Evolutionary conservation across 1,284 basidiomycete species (phyloP).

Genomic region (Exsudoporus floridanus): DNA sequence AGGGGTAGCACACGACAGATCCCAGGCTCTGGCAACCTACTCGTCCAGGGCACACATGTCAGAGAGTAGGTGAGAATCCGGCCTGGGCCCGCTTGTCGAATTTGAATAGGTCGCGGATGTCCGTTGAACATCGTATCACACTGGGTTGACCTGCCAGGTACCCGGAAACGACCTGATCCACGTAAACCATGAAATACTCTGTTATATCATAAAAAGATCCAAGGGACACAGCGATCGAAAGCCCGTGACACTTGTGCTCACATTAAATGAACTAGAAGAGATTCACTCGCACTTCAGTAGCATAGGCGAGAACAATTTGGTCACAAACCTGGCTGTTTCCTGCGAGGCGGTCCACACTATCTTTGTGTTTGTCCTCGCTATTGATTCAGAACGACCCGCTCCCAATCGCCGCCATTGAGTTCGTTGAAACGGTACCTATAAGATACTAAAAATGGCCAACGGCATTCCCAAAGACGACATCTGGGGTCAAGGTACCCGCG

Average conservation of each 20-base stretch:
- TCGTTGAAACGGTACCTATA: not conserved
- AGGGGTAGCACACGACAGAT: slow-evolving; percentile 8
- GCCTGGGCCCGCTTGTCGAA: not conserved
- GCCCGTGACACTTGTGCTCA: not conserved
- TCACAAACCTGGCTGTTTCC: slow-evolving; percentile 17
- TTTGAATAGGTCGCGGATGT: not conserved
- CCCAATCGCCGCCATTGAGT: slow-evolving; percentile 18
- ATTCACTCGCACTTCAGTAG: slow-evolving; percentile 10
- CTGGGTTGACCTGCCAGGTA: slow-evolving; percentile 2
- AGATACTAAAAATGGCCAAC: slow-evolving; percentile 2
- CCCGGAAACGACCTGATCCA: slow-evolving; percentile 26
- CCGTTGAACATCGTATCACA: slow-evolving; percentile 1
- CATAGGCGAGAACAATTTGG: not conserved
- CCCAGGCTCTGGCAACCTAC: slow-evolving; percentile 4
- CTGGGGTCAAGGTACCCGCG: slow-evolving; percentile 12
- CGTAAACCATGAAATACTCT: slow-evolving; percentile 12
- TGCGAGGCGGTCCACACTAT: not conserved
- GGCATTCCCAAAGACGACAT: slow-evolving; percentile 5
- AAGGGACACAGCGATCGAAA: slow-evolving; percentile 8
- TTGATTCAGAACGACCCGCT: slow-evolving; percentile 2
- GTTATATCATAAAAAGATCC: slow-evolving; percentile 5
- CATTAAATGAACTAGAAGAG: slow-evolving; percentile 1
- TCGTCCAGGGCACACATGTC: not conserved
- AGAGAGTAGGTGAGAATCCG: slow-evolving; percentile 14
- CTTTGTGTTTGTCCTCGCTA: slow-evolving; percentile 3